phyloP scores from a whole-genome alignment of 495 filamentous ascomycete genomes.

The Podospora pseudocomata region DNA sequence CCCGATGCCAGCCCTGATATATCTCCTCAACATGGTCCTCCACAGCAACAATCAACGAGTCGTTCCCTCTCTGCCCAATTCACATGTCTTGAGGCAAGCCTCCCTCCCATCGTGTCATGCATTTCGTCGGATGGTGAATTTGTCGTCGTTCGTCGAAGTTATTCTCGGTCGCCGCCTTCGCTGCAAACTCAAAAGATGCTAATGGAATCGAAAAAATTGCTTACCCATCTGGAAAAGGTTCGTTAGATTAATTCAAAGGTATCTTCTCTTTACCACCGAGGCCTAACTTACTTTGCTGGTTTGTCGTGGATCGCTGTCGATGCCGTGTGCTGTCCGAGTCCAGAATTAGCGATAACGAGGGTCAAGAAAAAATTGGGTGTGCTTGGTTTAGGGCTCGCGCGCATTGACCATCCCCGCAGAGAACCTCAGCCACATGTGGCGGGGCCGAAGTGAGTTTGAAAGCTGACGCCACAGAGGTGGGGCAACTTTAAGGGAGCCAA shows the following conservation, averaged over 20 bases:
- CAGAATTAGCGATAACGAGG: slow-evolving; percentile 33
- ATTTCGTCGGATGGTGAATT: not conserved
- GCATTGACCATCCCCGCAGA: slow-evolving; percentile 24
- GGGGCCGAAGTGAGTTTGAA: slow-evolving; percentile 10
- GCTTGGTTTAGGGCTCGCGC: slow-evolving; percentile 36
- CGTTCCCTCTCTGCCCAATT: not conserved
- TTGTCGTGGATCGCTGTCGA: slow-evolving; percentile 32
- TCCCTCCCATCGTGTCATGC: not conserved
- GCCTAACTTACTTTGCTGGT: slow-evolving; percentile 42
- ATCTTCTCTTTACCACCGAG: not conserved
- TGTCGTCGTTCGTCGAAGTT: not conserved
- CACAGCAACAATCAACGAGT: not conserved
- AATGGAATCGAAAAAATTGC: slow-evolving; percentile 29
- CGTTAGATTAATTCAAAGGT: slow-evolving; percentile 22
- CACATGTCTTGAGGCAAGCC: not conserved
- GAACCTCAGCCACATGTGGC: slow-evolving; percentile 21
- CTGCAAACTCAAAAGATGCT: slow-evolving; percentile 14
- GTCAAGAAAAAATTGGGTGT: slow-evolving; percentile 34
- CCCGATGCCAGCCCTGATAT: not conserved
- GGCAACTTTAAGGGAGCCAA: not conserved
- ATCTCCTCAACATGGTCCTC: not conserved
- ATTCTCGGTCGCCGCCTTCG: slow-evolving; percentile 13
- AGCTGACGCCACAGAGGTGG: slow-evolving; percentile 11
- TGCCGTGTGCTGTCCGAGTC: slow-evolving; percentile 31
- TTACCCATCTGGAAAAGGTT: slow-evolving; percentile 48